Evolutionary conservation across 2,329 filamentous ascomycete genomes (phyloP), one percentile per base, ranked within the genome.

Genomic region (Tolypocladium tundrense): DNA sequence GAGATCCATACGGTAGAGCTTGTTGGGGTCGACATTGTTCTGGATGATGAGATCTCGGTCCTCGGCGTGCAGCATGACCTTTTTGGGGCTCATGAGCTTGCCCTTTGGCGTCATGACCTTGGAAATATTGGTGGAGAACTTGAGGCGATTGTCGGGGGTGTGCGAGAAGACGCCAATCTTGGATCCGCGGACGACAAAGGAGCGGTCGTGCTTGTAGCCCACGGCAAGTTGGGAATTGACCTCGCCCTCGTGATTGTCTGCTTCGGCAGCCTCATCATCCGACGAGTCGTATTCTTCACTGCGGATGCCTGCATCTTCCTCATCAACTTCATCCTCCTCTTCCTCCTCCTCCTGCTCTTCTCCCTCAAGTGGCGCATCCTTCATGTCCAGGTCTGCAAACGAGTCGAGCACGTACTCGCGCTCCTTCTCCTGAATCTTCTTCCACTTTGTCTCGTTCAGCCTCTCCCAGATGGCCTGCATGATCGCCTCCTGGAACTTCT

Each of bases 81-180:
- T 99, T 76, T 90, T 95, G 8, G 94, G 94, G 61, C 88, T 92
- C 77, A 99, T 97, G 0, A 92, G 79, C 69, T 88, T 88, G 66
- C 94, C 94, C 51, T 84, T 83, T 2, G 92, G 90, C 0, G 93
- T 96, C 71, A 91, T 87, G 55, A 99, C 90, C 73, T 95, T 96
- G 60, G 91, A 96, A 67, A 99, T 99, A 63, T 92, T 97, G 60
- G 94, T 99, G 14, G 91, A 91, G 72, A 97, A 99, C 70, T 97
- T 90, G 19, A 99, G 82, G 63, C 93, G 87, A 70, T 97, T 95
- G 75, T 96, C 90, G 0, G 86, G 80, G 0, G 91, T 96, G 69
- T 99, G 94, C 73, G 95, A 97, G 82, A 99, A 99, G 45, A 99
- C 94, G 57, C 94, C 94, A 70, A 99, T 99, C 81, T 97, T 97